Conservation (phyloP, 805 yeast genomes). For the Saccharomycopsis sp. region DNA sequence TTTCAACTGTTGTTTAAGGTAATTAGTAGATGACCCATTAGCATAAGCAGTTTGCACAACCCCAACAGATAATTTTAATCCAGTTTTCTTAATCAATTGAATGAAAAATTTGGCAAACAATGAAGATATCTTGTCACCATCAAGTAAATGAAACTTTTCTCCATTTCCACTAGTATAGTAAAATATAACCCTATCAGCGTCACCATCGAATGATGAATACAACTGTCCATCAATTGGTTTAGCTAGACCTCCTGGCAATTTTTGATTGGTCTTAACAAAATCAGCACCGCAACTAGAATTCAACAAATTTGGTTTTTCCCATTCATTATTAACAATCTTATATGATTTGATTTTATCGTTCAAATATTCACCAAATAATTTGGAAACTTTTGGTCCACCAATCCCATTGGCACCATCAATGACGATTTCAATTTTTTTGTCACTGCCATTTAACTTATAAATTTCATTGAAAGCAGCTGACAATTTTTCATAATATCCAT, state of each 20-base stretch:
- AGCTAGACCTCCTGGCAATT: constrained; percentile 54
- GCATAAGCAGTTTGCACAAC: constrained; percentile 98
- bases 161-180: constrained; percentile 42
- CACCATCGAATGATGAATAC: constrained; percentile 90
- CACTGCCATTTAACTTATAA: constrained; percentile 25
- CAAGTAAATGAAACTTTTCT: constrained; percentile 51
- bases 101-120: constrained; percentile 66
- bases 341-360: constrained; percentile 34
- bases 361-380: constrained; percentile 39
- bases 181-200: constrained; percentile 90
- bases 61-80: constrained; percentile 47
- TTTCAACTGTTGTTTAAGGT: constrained; percentile 49
- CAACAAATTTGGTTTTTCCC: constrained; percentile 46
- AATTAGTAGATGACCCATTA: constrained; percentile 83
- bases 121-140: constrained; percentile 92
- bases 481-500: constrained; percentile 64
- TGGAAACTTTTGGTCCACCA: constrained; percentile 69
- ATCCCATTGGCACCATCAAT: constrained; percentile 97
- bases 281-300: constrained; percentile 92
- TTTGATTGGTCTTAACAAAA: constrained; percentile 84
- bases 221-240: constrained; percentile 39
- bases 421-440: constrained; percentile 38
- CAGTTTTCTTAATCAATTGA: constrained; percentile 41
- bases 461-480: constrained; percentile 45
- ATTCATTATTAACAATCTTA: constrained; percentile 48